phyloP scores from a whole-genome alignment of 805 yeast genomes.

The Kuraishia molischiana region DNA sequence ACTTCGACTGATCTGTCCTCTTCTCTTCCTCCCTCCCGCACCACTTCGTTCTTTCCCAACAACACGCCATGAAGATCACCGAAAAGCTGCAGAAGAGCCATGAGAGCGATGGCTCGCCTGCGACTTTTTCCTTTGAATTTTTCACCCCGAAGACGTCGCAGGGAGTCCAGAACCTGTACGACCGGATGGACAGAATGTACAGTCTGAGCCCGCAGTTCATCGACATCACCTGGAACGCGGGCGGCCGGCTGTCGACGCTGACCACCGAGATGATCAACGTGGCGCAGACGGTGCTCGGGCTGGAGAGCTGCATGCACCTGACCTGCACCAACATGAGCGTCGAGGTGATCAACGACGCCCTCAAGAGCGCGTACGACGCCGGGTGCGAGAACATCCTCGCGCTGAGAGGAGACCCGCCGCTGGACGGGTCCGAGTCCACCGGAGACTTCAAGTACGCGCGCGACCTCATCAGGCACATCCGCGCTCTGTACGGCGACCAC shows the following conservation, averaged over 20 bases:
- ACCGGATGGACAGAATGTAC: conserved; percentile 96
- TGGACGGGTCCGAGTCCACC: conserved; percentile 59
- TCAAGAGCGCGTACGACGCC: conserved; percentile 73
- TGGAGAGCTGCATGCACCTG: conserved; percentile 96
- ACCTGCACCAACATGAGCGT: conserved; percentile 94
- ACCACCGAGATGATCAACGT: conserved; percentile 91
- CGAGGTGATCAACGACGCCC: conserved; percentile 72
- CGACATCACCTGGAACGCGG: conserved; percentile 98
- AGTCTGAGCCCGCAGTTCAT: conserved; percentile 83
- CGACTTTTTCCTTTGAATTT: conserved; percentile 93
- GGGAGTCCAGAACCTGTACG: conserved; percentile 93
- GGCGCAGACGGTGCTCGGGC: conserved; percentile 79
- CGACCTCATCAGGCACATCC: conserved; percentile 75
- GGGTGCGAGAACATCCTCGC: conserved; percentile 97
- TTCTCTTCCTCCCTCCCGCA: too few species aligned
- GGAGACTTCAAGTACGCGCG: conserved; percentile 86
- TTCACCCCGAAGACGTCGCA: conserved; percentile 96
- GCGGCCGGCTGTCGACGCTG: conserved; percentile 74
- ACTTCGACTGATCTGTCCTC: too few species aligned
- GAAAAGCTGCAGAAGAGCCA: conserved; percentile 34
- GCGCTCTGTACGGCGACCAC: conserved; percentile 70
- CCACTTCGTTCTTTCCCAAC: neutral
- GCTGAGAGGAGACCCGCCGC: conserved; percentile 91
- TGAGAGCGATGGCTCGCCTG: conserved; percentile 18
- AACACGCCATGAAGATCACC: conserved; percentile 29